phyloP scores from a whole-genome alignment of 2,329 filamentous ascomycete genomes.

The Mollisiaceae sp. region DNA sequence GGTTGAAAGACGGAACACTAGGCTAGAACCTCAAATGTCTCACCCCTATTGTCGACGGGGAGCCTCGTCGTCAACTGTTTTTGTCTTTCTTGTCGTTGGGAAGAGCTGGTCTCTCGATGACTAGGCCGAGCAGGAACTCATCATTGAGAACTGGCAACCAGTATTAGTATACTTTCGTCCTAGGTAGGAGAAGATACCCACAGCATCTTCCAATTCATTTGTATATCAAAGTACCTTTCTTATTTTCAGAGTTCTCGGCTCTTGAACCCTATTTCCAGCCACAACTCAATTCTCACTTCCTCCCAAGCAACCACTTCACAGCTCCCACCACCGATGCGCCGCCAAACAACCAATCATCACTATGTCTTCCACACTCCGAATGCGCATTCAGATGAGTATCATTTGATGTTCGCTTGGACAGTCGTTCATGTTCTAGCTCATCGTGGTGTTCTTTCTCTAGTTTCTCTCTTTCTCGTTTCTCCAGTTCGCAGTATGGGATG shows the following conservation, averaged over 20 bases:
- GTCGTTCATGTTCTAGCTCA: neutral
- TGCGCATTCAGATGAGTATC: constrained; percentile 18
- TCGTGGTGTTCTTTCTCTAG: neutral
- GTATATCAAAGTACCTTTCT: no score
- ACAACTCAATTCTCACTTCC: neutral
- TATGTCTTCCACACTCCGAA: constrained; percentile 25
- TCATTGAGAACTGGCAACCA: no score
- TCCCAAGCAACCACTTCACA: constrained; percentile 15
- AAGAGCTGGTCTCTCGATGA: no score
- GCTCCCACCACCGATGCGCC: neutral
- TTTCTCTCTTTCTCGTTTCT: neutral
- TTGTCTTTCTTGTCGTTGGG: no score
- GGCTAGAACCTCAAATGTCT: no score
- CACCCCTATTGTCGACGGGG: no score
- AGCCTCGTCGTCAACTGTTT: no score
- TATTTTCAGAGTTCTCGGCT: neutral
- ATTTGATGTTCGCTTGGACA: neutral
- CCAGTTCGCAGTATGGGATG: neutral
- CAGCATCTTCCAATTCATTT: no score
- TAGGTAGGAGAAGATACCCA: no score
- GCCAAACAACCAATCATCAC: constrained; percentile 26
- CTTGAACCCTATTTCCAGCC: neutral
- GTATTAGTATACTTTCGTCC: no score
- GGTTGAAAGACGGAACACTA: no score
- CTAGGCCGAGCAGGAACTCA: no score